A percentile compares a stretch with the other conserved stretches of the same genome.
Conservation (phyloP, 805 yeast species). For the Yarrowia sp. region DNA sequence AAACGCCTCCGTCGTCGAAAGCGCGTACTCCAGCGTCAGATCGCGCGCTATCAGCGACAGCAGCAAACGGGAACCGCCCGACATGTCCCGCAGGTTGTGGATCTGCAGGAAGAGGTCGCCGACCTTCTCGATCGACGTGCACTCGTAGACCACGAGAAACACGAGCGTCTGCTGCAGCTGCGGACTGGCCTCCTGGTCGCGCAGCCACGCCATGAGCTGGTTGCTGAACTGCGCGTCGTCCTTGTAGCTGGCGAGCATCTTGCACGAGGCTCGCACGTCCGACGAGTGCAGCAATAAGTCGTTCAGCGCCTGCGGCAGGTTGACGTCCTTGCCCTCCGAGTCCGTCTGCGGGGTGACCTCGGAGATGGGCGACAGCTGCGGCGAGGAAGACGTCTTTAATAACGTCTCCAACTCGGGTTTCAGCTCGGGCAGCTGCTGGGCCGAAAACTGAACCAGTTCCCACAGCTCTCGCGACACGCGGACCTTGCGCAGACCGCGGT, state of each 20-base stretch:
- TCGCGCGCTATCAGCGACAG: not conserved
- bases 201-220: conserved; percentile 33
- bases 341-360: conserved; percentile 29
- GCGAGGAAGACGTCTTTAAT: conserved; percentile 29
- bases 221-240: conserved; percentile 34
- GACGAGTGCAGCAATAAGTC: conserved; percentile 29
- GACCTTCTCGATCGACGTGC: conserved; percentile 40
- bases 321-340: conserved; percentile 8
- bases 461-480: conserved; percentile 32
- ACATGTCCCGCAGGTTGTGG: conserved; percentile 31
- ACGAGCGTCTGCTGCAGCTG: conserved; percentile 40
- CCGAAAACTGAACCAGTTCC: conserved; percentile 32
- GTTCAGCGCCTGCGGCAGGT: conserved; percentile 27
- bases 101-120: conserved; percentile 39
- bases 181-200: conserved; percentile 37
- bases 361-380: conserved; percentile 34
- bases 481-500: conserved; percentile 29
- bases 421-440: conserved; percentile 29
- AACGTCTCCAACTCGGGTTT: conserved; percentile 32
- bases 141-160: conserved; percentile 43
- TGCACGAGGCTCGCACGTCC: conserved; percentile 28
- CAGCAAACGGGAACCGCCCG: conserved; percentile 28
- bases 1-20: conserved; percentile 30
- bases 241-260: conserved; percentile 28
- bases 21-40: conserved; percentile 6